phyloP scores from a whole-genome alignment of 2,329 filamentous ascomycete species.

The Arthroderma sp. region DNA sequence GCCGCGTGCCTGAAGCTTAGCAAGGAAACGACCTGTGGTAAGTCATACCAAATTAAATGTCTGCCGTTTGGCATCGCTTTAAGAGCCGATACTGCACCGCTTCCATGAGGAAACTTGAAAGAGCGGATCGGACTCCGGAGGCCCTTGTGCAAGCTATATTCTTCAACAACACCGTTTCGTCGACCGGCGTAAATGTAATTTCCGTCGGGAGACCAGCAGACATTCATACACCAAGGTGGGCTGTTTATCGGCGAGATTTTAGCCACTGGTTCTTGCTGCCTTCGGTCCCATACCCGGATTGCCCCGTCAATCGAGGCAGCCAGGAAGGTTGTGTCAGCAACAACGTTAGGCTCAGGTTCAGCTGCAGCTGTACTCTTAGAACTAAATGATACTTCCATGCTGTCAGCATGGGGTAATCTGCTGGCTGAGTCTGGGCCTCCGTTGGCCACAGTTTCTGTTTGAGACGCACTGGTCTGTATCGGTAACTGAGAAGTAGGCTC shows the following conservation, averaged over 20 bases:
- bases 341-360: slow-evolving; percentile 37
- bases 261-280: slow-evolving; percentile 63
- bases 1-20: background rate
- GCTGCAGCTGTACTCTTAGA: slow-evolving; percentile 11
- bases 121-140: slow-evolving; percentile 61
- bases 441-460: slow-evolving; percentile 11
- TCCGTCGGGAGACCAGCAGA: slow-evolving; percentile 90
- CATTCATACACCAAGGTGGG: slow-evolving; percentile 94
- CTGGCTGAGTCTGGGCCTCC: slow-evolving; percentile 22
- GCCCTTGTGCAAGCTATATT: slow-evolving; percentile 75
- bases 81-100: slow-evolving; percentile 77
- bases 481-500: background rate
- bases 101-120: slow-evolving; percentile 79
- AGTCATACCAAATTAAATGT: slow-evolving; percentile 67
- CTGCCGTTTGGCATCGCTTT: slow-evolving; percentile 83
- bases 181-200: slow-evolving; percentile 90
- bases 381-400: slow-evolving; percentile 19
- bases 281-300: slow-evolving; percentile 39
- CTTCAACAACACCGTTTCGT: slow-evolving; percentile 84
- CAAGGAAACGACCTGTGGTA: background rate
- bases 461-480: background rate
- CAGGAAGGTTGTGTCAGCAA: slow-evolving; percentile 61
- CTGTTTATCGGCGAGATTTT: slow-evolving; percentile 62
- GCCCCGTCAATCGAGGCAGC: slow-evolving; percentile 49
- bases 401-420: slow-evolving; percentile 32